Evolutionary conservation across 2,329 filamentous ascomycete species (phyloP), one percentile per base, ranked within the genome.

Genomic region (Aspergillus tamarii): DNA sequence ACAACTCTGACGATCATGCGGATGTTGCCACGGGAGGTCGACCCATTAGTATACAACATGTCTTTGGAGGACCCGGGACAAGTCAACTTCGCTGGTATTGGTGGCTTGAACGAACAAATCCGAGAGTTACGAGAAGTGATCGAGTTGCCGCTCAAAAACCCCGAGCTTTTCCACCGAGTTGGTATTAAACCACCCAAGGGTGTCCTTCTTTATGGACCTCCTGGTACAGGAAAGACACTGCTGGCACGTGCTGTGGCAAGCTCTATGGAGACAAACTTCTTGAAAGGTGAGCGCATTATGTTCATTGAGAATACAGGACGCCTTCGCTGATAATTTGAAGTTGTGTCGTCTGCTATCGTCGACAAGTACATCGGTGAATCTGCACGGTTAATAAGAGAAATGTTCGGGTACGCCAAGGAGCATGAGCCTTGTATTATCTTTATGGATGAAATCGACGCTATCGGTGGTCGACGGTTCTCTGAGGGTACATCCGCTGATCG

Each of bases 291-390:
- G 82, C 67, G 34, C 59, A 14, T 28, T 50, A 26, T 12, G 55
- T 26, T 21, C n/a, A 12, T 34, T 46, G 21, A n/a, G 28, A 4
- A 16, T 11, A 23, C 11, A 34, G 8, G 26, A 52, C 53, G n/a
- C 30, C 14, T 39, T 46, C 55, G 26, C 66, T 68, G 36, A 65
- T 61, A 62, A 8, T 60, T 54, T 59, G 53, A 71, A 96, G 95
- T 99, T 66, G 95, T 99, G 34, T 98, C 95, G 4, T 99, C 95
- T 50, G 96, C 95, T 32, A 99, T 99, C 75, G 95, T 99, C 67
- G 96, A 99, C 85, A 99, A 99, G 81, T 99, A 99, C 77, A 99
- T 99, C 69, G 95, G 95, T 80, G 95, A 99, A 82, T 99, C 95
- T 12, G 95, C 95, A 43, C 91, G 96, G 70, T 85, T 99, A 69